Evolutionary conservation across 768 basidiomycete species (phyloP).

Genomic region (Trichaptum fuscoviolaceum): DNA sequence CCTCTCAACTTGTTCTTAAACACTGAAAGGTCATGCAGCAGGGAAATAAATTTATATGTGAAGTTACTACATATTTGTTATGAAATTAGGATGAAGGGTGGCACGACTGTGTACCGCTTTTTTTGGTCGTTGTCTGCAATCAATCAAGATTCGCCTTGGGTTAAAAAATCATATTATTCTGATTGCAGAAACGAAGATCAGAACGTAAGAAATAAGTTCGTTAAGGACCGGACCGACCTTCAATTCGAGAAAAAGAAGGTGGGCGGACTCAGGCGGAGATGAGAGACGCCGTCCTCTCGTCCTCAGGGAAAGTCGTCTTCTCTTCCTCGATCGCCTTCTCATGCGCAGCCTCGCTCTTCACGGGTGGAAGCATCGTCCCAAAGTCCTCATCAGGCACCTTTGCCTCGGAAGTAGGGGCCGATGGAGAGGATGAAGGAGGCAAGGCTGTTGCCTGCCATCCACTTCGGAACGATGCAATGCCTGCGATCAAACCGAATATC

Average conservation of each 20-base stretch:
- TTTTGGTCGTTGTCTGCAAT: too few relatives aligned
- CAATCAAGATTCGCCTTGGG: too few relatives aligned
- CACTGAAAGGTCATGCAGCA: too few relatives aligned
- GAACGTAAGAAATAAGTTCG: not conserved
- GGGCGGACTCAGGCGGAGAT: not conserved
- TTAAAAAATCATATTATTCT: not conserved
- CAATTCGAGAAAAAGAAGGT: not conserved
- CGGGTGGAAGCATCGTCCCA: not conserved
- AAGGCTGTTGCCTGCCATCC: conserved; percentile 70
- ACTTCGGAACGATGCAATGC: conserved; percentile 55
- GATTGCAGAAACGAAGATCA: not conserved
- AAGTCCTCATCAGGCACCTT: not conserved
- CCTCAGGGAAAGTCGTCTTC: not conserved
- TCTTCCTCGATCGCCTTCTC: not conserved
- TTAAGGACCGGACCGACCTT: not conserved
- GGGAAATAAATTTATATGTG: too few relatives aligned
- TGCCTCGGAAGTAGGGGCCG: not conserved
- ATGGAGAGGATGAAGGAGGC: conserved; percentile 19
- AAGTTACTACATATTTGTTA: too few relatives aligned
- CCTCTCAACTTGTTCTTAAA: too few relatives aligned
- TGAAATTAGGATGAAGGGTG: too few relatives aligned
- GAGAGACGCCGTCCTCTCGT: not conserved
- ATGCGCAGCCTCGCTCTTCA: not conserved
- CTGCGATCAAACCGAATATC: conserved; percentile 43
- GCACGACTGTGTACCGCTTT: too few relatives aligned